Base-by-base conservation (phyloP, 352 stramenopile genomes). In the Chrysophaeum taylorii region DNA sequence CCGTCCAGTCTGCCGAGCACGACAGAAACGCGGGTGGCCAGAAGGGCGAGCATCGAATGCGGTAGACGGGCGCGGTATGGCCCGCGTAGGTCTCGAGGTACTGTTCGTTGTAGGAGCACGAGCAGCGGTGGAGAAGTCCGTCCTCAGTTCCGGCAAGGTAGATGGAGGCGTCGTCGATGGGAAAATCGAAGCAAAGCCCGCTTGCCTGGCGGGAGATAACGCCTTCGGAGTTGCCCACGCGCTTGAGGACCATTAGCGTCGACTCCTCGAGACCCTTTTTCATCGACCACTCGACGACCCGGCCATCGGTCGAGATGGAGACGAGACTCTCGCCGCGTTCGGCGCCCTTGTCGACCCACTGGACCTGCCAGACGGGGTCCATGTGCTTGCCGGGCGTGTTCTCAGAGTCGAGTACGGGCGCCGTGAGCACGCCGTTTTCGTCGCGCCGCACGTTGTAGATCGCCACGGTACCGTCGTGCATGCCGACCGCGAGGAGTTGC, bases 121-220 rank as follows among this genome's bases (percentile, higher is more conserved):
- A 93, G 73, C 89, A 96, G 64, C 92, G 91, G 81, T 96, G 88
- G 62, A 96, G 84, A 9, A 90, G 74, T 2, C 90, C 90, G 72
- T 96, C 89, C 66, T 96, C 89, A 0, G 88, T 95, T 16, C 87
- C 89, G 0, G 90, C 87, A 57, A 92, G 92, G 73, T 96, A 96
- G 25, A 89, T 84, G 5, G 81, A 87, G 35, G 80, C 76, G 73
- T 95, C 89, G 38, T 84, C 79, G 25, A 68, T 76, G 0, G 85
- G 81, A 75, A 96, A 95, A 23, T 92, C 87, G 35, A 96, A 83
- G 69, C 82, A 92, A 0, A 82, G 67, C n/a, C 87, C 87, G 61
- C 84, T 91, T 16, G 87, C 87, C 63, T 92, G 84, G 18, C 87
- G 79, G 15, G 86, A 92, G 69, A 96, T 94, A 2, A 93, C 86